Base-by-base conservation (phyloP, 371 early-diverging fungal genomes). In the Blakeslea trispora region DNA sequence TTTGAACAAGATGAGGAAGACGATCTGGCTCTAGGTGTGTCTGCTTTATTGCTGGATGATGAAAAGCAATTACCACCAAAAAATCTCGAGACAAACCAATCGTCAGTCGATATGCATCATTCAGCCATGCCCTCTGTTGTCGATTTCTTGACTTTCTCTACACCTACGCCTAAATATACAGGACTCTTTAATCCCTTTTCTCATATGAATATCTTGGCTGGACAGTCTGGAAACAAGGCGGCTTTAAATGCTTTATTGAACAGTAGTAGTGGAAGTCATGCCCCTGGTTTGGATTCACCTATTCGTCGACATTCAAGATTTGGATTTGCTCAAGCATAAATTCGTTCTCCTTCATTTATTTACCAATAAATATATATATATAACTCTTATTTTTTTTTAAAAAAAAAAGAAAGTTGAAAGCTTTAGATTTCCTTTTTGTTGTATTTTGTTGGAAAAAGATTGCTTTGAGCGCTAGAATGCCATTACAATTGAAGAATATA, bases 271-370 rank as follows among this genome's bases (percentile, higher is more conserved):
- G 28, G 28, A 28, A 28, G 28, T 28, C 54, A 65, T 41, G 51
- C 67, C 8, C 7, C 32, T 31, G 52, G 61, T 18, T 61, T 66
- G 41, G 76, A 72, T 18, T 64, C 77, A 2, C 71, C 77, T 22
- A 59, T 69, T 44, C 69, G 77, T 28, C 69, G 71, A 65, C 66
- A 68, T 43, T 77, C 77, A 53, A 69, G 77, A 53, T 77, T 77
- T 66, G 74, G 74, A 8, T 77, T 77, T 64, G 77, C 77, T 57
- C 77, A 77, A 54, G 67, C 71, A 46, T 75, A 66, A 53, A n/a
- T n/a, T n/a, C 11, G 14, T 13, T 37, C 2, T 13, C 7, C 7
- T 28, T 28, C 7, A 3, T 28, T 7, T 28, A 5, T 3, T 28
- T 28, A 28, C 3, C 7, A 13, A 37, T 53, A 11, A 21, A 45